Evolutionary conservation across 768 basidiomycete genomes (phyloP).

Genomic region (Xanthoconium purpureum): DNA sequence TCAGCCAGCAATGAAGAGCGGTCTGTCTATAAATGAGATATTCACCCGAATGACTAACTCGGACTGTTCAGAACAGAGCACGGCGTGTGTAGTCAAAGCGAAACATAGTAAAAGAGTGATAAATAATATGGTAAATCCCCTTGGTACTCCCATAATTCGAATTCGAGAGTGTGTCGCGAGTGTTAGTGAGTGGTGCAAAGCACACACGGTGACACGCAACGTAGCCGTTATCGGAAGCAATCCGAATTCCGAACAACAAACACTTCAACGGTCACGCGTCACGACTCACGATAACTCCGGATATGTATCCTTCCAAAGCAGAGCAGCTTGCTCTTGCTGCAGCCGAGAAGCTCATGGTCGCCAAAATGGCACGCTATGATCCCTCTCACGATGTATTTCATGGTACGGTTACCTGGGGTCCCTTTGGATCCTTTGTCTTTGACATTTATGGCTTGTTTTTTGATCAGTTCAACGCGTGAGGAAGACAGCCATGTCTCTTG

Average conservation of each 20-base stretch:
- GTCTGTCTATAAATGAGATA: slow-evolving; percentile 5
- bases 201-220: too few species aligned
- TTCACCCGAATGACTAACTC: slow-evolving; percentile 32
- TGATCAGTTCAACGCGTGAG: slow-evolving; percentile 75
- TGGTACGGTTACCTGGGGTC: slow-evolving; percentile 43
- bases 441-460: background rate
- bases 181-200: too few species aligned
- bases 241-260: slow-evolving; percentile 28
- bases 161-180: background rate
- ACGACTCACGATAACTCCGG: background rate
- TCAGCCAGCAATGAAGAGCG: slow-evolving; percentile 3
- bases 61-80: slow-evolving; percentile 16
- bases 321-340: slow-evolving; percentile 52
- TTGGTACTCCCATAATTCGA: slow-evolving; percentile 21
- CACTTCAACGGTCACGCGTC: background rate
- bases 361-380: slow-evolving; percentile 75
- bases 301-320: slow-evolving; percentile 45
- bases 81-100: slow-evolving; percentile 18
- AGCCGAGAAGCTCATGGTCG: slow-evolving; percentile 67
- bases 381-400: slow-evolving; percentile 80
- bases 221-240: slow-evolving; percentile 8
- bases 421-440: background rate
- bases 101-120: slow-evolving; percentile 46
- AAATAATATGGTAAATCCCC: slow-evolving; percentile 26
- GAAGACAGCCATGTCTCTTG: slow-evolving; percentile 69